A percentile compares a stretch with the other conserved stretches of the same genome.
Evolutionary conservation across 257 asterid genomes (phyloP).

Genomic region (Mitragyna speciosa): DNA sequence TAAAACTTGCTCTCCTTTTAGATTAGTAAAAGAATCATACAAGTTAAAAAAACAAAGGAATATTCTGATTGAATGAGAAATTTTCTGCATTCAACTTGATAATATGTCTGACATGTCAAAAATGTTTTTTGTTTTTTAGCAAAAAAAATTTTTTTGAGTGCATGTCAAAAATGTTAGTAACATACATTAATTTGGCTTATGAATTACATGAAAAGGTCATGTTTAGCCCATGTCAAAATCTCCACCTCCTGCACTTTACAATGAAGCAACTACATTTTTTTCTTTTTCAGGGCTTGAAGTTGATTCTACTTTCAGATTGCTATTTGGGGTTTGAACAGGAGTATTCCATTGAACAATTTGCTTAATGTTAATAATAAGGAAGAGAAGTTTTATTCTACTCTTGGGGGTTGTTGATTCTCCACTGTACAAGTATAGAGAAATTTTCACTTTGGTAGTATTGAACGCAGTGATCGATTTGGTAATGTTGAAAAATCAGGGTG

Average conservation of each 20-base stretch:
- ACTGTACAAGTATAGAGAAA: neutral
- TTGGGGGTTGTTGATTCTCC: neutral
- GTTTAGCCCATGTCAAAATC: neutral
- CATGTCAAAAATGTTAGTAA: neutral
- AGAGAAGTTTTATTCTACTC: neutral
- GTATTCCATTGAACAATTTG: slow-evolving; percentile 42
- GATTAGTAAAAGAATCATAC: neutral
- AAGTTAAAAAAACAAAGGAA: neutral
- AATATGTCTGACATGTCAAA: neutral
- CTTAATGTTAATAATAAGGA: slow-evolving; percentile 16
- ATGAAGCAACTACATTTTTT: neutral
- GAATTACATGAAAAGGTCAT: neutral
- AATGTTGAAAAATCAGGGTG: neutral
- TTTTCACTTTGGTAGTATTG: neutral
- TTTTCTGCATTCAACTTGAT: neutral
- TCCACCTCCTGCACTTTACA: neutral
- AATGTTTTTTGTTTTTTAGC: too few relatives aligned
- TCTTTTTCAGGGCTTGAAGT: slow-evolving; percentile 68
- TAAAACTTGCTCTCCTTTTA: neutral
- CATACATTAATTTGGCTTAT: neutral
- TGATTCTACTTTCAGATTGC: slow-evolving; percentile 76
- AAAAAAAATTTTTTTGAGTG: too few relatives aligned
- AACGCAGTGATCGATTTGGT: too few relatives aligned
- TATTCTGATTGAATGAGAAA: too few relatives aligned
- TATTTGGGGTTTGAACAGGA: slow-evolving; percentile 76